Percentiles rank a stretch among this genome's conserved stretches.
These are phyloP conservation scores for Aspergillus incahuasiensis DNA, from an alignment of 495 filamentous ascomycete genomes.

Conservation along the genomic window DNA sequence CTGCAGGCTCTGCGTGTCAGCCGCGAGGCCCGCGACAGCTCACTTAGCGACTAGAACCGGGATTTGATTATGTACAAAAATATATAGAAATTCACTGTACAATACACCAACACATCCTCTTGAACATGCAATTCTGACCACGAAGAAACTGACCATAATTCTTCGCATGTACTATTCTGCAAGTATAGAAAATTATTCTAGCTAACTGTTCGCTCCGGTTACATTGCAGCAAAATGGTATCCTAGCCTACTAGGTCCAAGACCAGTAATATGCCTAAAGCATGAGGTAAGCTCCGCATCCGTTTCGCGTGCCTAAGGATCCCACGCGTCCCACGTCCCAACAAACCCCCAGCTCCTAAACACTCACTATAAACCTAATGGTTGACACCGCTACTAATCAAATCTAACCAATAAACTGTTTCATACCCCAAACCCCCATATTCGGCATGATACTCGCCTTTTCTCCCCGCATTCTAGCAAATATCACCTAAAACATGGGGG, in stretches of 20 bases:
- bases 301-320: slow-evolving; percentile 21
- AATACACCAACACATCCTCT: too few species aligned
- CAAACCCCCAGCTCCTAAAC: not conserved
- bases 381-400: not conserved
- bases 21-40: too few species aligned
- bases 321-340: not conserved
- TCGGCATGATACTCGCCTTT: not conserved
- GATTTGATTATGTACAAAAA: too few species aligned
- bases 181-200: too few species aligned
- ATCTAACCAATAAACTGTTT: not conserved
- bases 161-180: too few species aligned
- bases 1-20: slow-evolving; percentile 22
- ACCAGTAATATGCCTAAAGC: not conserved
- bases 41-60: too few species aligned
- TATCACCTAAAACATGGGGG: slow-evolving; percentile 31
- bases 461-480: not conserved
- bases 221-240: too few species aligned
- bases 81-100: too few species aligned
- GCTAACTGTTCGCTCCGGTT: too few species aligned
- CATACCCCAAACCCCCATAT: not conserved
- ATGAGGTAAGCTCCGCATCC: slow-evolving; percentile 19
- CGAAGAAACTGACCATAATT: too few species aligned
- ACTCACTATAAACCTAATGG: not conserved
- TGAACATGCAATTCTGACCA: too few species aligned
- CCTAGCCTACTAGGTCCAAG: too few species aligned